A percentile compares a stretch with the other conserved stretches of the same genome.
phyloP scores from a whole-genome alignment of 2,329 filamentous ascomycete genomes.

The Macrophomina tecta region DNA sequence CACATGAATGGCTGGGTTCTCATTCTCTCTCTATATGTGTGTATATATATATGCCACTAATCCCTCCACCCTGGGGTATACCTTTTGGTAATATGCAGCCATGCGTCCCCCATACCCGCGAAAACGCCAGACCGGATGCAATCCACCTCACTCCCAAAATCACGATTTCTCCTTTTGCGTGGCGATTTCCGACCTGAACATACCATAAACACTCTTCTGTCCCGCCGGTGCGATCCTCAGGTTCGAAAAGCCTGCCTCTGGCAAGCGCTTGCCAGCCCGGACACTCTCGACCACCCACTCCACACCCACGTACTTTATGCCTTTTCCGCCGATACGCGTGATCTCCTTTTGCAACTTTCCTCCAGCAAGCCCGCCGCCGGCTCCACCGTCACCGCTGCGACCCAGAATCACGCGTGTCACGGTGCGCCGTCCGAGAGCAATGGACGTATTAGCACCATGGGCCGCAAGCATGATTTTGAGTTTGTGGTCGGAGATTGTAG shows the following conservation, averaged over 20 bases:
- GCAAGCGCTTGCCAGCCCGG: constrained; percentile 63
- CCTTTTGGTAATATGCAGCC: not conserved
- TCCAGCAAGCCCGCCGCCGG: constrained; percentile 76
- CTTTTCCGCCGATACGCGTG: constrained; percentile 67
- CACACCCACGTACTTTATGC: constrained; percentile 78
- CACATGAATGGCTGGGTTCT: too few relatives aligned
- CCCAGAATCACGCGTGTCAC: constrained; percentile 90
- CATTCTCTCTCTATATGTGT: too few relatives aligned
- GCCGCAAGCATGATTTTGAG: constrained; percentile 78
- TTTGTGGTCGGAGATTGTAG: constrained; percentile 82
- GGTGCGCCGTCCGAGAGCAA: constrained; percentile 71
- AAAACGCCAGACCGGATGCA: constrained; percentile 10
- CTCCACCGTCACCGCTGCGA: constrained; percentile 51
- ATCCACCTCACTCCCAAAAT: not conserved
- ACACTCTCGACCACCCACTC: constrained; percentile 65
- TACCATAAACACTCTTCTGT: constrained; percentile 17
- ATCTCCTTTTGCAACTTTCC: constrained; percentile 86
- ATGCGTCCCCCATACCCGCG: not conserved
- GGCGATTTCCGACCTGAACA: not conserved
- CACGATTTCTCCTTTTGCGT: not conserved
- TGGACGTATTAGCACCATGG: constrained; percentile 75
- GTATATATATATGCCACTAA: not conserved
- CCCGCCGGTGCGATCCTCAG: constrained; percentile 56
- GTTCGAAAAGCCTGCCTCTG: constrained; percentile 74
- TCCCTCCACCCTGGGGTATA: not conserved